These are phyloP conservation scores for Blastomyces gilchristii DNA, from an alignment of 2,329 filamentous ascomycete species.

Conservation along the genomic window DNA sequence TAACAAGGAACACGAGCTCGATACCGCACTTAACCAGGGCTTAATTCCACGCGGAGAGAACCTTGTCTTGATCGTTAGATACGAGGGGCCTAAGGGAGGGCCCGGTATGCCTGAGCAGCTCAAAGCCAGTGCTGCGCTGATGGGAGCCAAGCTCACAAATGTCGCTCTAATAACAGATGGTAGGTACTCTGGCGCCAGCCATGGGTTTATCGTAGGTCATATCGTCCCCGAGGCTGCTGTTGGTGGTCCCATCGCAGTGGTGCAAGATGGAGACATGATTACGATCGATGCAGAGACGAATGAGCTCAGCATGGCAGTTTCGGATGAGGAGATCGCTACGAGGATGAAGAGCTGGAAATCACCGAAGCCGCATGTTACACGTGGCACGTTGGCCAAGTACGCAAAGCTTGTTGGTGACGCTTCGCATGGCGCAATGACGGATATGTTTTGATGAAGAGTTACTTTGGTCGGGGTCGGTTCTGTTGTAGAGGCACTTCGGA, in stretches of 20 bases:
- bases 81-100: conserved; percentile 86
- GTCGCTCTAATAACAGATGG: conserved; percentile 89
- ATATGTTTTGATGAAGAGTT: conserved; percentile 46
- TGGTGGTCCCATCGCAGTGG: conserved; percentile 73
- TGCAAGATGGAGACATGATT: conserved; percentile 70
- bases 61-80: conserved; percentile 79
- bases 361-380: conserved; percentile 61
- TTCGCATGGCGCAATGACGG: conserved; percentile 81
- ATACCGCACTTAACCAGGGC: conserved; percentile 61
- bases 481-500: no score
- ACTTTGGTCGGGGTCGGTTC: neutral
- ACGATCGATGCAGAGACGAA: conserved; percentile 76
- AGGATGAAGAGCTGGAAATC: conserved; percentile 58
- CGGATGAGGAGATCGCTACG: conserved; percentile 57
- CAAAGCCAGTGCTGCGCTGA: conserved; percentile 77
- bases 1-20: conserved; percentile 71
- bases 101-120: conserved; percentile 93
- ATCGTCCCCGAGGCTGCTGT: conserved; percentile 80
- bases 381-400: conserved; percentile 86
- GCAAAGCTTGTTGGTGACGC: conserved; percentile 79
- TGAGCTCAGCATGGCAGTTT: conserved; percentile 58
- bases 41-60: conserved; percentile 66
- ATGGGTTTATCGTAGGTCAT: conserved; percentile 91
- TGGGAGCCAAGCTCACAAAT: conserved; percentile 81
- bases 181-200: conserved; percentile 56